Conservation (phyloP, 352 stramenopile genomes). For the Phytophthora cajani region DNA sequence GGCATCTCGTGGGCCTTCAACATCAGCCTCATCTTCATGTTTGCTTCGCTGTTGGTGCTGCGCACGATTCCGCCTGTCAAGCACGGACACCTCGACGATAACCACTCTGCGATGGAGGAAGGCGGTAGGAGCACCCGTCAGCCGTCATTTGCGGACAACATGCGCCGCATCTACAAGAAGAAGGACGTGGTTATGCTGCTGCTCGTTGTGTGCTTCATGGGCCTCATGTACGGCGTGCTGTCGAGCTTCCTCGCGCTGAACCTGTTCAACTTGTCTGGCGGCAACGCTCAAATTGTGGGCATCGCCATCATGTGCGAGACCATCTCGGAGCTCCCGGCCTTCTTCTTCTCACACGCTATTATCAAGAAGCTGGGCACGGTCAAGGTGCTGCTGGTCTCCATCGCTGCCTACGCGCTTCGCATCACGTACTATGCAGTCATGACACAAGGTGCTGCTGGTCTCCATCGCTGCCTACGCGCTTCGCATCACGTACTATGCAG, state of each 20-base stretch:
- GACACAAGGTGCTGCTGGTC: slow-evolving; percentile 57
- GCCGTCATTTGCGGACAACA: slow-evolving; percentile 31
- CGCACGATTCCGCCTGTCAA: slow-evolving; percentile 57
- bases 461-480: slow-evolving; percentile 58
- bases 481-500: slow-evolving; percentile 59
- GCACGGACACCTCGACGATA: slow-evolving; percentile 38
- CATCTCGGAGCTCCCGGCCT: slow-evolving; percentile 73
- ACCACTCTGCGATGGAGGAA: slow-evolving; percentile 34
- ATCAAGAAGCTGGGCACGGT: slow-evolving; percentile 69
- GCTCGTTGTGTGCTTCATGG: slow-evolving; percentile 73
- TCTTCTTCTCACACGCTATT: slow-evolving; percentile 76
- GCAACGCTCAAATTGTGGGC: slow-evolving; percentile 72
- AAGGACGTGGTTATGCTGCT: slow-evolving; percentile 68
- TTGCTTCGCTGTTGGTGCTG: slow-evolving; percentile 60
- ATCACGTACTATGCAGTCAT: slow-evolving; percentile 66
- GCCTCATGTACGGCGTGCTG: slow-evolving; percentile 77
- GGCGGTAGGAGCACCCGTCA: slow-evolving; percentile 12
- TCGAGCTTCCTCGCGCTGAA: slow-evolving; percentile 78
- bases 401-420: slow-evolving; percentile 53
- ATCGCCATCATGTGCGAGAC: slow-evolving; percentile 52
- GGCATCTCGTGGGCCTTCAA: slow-evolving; percentile 78
- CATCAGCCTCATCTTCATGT: slow-evolving; percentile 56
- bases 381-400: slow-evolving; percentile 60
- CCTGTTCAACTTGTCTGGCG: slow-evolving; percentile 72
- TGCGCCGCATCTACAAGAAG: slow-evolving; percentile 37